A percentile compares a stretch with the other conserved stretches of the same genome.
phyloP scores from a whole-genome alignment of 495 filamentous ascomycete species.

The Gamarada debralockiae region DNA sequence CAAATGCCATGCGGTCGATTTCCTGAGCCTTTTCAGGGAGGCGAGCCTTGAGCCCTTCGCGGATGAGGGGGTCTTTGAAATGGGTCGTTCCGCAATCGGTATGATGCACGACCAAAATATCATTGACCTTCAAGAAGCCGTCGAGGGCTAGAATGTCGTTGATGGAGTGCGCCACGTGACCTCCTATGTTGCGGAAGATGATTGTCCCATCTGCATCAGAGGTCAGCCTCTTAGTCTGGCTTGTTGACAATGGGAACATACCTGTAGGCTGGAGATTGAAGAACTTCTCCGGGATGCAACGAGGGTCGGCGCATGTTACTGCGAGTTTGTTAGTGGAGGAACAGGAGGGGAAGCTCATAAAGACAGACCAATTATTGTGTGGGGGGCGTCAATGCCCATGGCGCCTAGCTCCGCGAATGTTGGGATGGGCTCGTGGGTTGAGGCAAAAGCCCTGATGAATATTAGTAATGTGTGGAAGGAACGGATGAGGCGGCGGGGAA shows the following conservation, averaged over 20 bases:
- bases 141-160: conserved; percentile 25
- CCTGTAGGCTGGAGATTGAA: conserved; percentile 18
- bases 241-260: conserved; percentile 1
- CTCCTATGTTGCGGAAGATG: conserved; percentile 24
- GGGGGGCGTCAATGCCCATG: neutral
- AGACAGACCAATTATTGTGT: conserved; percentile 1
- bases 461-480: no score
- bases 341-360: neutral
- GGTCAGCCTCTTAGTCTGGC: no score
- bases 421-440: conserved; percentile 1
- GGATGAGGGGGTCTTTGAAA: conserved; percentile 2
- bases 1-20: conserved; percentile 8
- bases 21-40: conserved; percentile 3
- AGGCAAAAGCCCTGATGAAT: neutral
- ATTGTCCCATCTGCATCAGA: conserved; percentile 11
- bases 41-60: neutral
- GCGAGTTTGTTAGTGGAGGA: neutral
- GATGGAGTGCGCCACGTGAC: conserved; percentile 18
- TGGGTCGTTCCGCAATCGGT: conserved; percentile 19
- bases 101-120: conserved; percentile 25
- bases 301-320: conserved; percentile 27
- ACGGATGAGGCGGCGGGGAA: no score
- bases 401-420: conserved; percentile 1
- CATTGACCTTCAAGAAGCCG: conserved; percentile 13
- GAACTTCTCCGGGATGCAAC: conserved; percentile 24